These are phyloP conservation scores for Yamadazyma mexicana DNA, from an alignment of 1,139 yeast species.

Conservation along the genomic window DNA sequence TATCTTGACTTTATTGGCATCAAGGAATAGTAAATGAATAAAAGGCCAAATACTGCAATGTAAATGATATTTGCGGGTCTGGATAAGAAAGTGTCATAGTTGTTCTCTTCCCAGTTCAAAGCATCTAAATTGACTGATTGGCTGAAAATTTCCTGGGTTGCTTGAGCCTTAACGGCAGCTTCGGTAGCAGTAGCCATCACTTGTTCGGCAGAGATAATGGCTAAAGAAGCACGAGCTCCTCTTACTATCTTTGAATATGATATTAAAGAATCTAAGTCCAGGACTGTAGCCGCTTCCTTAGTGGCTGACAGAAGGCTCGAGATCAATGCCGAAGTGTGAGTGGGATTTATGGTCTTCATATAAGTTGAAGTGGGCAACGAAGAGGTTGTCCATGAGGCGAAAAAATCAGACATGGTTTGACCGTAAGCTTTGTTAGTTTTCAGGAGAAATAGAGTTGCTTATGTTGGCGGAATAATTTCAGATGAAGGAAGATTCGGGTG, in stretches of 20 bases:
- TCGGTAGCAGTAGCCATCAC: constrained; percentile 43
- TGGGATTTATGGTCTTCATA: constrained; percentile 18
- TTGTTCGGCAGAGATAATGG: constrained; percentile 33
- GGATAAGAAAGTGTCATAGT: constrained; percentile 23
- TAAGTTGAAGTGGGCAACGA: constrained; percentile 20
- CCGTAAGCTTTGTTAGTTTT: neutral
- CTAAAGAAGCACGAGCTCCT: constrained; percentile 41
- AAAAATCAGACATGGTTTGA: neutral
- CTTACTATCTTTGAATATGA: constrained; percentile 26
- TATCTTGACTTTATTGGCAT: constrained; percentile 26
- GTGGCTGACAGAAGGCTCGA: constrained; percentile 19
- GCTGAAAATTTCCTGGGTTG: constrained; percentile 31
- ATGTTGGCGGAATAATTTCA: too few relatives aligned
- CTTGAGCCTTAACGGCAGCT: constrained; percentile 23
- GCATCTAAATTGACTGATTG: constrained; percentile 33
- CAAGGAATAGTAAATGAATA: constrained; percentile 21
- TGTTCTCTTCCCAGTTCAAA: constrained; percentile 27
- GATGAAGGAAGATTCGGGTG: too few relatives aligned
- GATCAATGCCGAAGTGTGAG: constrained; percentile 20
- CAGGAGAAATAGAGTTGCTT: too few relatives aligned
- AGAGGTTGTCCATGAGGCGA: constrained; percentile 23
- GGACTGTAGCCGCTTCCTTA: constrained; percentile 15
- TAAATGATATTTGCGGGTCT: constrained; percentile 34
- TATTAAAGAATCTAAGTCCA: constrained; percentile 12
- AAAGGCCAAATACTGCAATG: constrained; percentile 24